Evolutionary conservation across 306 rosid genomes (phyloP), one percentile per base, ranked within the genome.

Genomic region (Cotoneaster glaucophyllus): DNA sequence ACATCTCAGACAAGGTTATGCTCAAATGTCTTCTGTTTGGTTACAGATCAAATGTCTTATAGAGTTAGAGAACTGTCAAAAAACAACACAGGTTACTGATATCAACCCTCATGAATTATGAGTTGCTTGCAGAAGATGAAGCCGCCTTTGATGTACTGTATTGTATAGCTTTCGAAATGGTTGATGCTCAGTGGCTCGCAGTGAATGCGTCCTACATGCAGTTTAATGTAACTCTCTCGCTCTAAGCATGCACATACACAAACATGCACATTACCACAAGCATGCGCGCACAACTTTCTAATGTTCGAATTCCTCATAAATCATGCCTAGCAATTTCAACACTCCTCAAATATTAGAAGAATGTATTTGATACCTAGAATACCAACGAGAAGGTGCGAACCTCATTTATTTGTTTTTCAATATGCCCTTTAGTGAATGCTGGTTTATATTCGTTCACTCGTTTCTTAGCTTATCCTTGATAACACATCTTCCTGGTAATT

Each of bases 161-260:
- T 75, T 95, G 96, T 70, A 82, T 92, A 79, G 97, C 99, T 56
- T 92, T 86, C 19, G 93, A 92, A 83, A 85, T 95, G 97, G 85
- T 92, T 96, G 99, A 95, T 86, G 96, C 97, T 39, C 97, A 89
- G 71, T 95, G 97, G 99, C 88, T 95, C 29, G 96, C 99, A 19
- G 88, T 87, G 99, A 86, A 79, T 59, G 99, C 97, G 71, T 92
- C 97, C 61, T 95, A 92, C 87, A 95, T 95, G 99, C 80, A 95
- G 64, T 95, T 95, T 45, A 95, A 95, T 64, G 97, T 95, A 95
- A 48, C 78, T 74, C 69, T 80, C 65, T 80, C 84, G 64, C 6
- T 25, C 24, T 13, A 44, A 7, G 29, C 9, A 65, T 34, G 21
- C 25, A 32, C 54, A 18, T 12, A 19, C 59, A 2, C 24, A 54